phyloP scores from a whole-genome alignment of 768 basidiomycete genomes.

The Scleroderma bovista region DNA sequence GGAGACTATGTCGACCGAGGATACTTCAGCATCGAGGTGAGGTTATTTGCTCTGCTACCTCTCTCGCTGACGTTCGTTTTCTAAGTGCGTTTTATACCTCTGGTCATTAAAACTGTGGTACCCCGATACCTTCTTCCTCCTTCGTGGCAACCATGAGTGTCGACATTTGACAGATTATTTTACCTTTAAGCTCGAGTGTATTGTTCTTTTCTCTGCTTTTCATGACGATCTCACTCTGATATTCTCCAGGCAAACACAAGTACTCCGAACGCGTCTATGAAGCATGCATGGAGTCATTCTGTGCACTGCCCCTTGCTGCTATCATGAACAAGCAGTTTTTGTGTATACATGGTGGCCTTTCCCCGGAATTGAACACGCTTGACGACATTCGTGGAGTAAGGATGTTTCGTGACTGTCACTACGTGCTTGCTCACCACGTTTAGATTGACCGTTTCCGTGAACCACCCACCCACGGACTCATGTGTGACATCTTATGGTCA shows the following conservation, averaged over 20 bases:
- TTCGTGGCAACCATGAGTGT: conserved; percentile 98
- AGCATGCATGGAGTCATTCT: conserved; percentile 97
- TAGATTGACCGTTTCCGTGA: conserved; percentile 98
- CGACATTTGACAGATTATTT: conserved; percentile 98
- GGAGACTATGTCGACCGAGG: conserved; percentile 94
- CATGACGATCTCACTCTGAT: conserved; percentile 4
- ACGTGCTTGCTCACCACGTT: neutral
- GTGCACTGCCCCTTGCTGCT: conserved; percentile 89
- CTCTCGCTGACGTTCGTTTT: neutral
- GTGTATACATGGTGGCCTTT: conserved; percentile 96
- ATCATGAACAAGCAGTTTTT: conserved; percentile 99
- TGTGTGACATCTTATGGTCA: conserved; percentile 99
- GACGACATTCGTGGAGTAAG: conserved; percentile 88
- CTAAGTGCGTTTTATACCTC: conserved; percentile 91
- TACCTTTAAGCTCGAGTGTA: conserved; percentile 98
- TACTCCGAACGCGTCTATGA: conserved; percentile 97
- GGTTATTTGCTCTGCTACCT: conserved; percentile 5
- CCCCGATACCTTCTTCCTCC: conserved; percentile 91
- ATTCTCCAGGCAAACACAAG: conserved; percentile 85
- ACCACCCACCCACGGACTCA: conserved; percentile 93
- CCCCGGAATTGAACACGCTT: conserved; percentile 90
- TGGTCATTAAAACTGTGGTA: conserved; percentile 99
- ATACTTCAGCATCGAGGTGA: conserved; percentile 88
- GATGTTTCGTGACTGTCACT: conserved; percentile 7
- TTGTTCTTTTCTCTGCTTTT: neutral